phyloP scores from a whole-genome alignment of 768 basidiomycete genomes.

The Mycena polygramma region DNA sequence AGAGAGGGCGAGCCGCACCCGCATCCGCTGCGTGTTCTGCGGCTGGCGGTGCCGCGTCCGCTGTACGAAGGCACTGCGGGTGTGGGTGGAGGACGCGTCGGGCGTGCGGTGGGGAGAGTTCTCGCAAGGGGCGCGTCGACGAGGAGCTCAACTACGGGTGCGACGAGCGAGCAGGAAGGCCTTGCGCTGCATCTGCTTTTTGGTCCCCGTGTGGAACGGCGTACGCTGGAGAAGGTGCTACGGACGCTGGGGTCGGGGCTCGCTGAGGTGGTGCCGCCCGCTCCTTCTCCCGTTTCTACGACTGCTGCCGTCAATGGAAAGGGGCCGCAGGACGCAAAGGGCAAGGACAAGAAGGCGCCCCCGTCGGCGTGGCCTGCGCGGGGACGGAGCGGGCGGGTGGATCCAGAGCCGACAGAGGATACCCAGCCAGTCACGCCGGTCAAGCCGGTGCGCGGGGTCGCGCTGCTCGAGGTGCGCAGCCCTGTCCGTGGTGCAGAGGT shows the following conservation, averaged over 20 bases:
- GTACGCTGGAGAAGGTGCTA: constrained; percentile 38
- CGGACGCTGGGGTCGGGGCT: constrained; percentile 30
- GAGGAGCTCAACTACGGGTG: too few species aligned
- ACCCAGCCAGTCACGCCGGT: neutral
- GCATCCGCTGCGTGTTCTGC: constrained; percentile 35
- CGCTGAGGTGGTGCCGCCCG: constrained; percentile 10
- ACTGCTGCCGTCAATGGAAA: neutral
- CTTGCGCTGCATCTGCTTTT: constrained; percentile 32
- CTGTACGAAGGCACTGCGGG: constrained; percentile 32
- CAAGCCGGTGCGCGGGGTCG: neutral
- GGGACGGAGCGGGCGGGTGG: neutral
- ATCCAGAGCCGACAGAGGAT: neutral
- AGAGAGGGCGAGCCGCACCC: neutral
- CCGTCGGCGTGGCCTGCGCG: constrained; percentile 6
- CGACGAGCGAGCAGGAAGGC: neutral
- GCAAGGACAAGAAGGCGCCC: constrained; percentile 2
- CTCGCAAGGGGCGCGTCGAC: constrained; percentile 7
- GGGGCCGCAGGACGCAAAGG: neutral
- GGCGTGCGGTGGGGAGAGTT: constrained; percentile 30
- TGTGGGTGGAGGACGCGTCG: constrained; percentile 33
- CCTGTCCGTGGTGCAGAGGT: constrained; percentile 31
- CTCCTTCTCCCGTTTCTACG: neutral
- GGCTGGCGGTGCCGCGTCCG: constrained; percentile 31
- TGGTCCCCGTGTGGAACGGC: constrained; percentile 35
- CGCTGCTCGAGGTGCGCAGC: constrained; percentile 36